Evolutionary conservation across 1,284 basidiomycete species (phyloP).

Genomic region (Pyrrhoderma lamaoense): DNA sequence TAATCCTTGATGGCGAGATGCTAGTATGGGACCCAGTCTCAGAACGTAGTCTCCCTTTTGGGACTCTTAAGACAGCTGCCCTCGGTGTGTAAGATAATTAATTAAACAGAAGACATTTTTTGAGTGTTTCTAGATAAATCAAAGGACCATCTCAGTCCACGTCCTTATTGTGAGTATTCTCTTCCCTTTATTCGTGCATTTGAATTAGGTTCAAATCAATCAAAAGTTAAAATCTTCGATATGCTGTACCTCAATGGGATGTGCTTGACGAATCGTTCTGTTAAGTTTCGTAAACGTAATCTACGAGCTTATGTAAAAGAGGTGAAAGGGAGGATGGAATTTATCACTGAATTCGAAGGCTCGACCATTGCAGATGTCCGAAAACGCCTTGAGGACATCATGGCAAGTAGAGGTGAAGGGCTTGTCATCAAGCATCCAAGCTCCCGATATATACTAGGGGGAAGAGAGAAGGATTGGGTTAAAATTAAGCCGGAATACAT

Average conservation of each 20-base stretch:
- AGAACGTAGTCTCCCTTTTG: conserved; percentile 83
- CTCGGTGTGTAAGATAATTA: conserved; percentile 41
- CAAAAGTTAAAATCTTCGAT: conserved; percentile 88
- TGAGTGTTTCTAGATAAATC: conserved; percentile 47
- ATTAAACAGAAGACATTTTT: background rate
- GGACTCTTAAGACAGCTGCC: conserved; percentile 85
- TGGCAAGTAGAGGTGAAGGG: conserved; percentile 82
- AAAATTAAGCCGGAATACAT: conserved; percentile 95
- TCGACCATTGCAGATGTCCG: conserved; percentile 76
- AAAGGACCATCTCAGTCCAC: conserved; percentile 62
- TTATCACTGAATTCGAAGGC: conserved; percentile 63
- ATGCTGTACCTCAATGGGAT: conserved; percentile 78
- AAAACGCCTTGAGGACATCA: conserved; percentile 68
- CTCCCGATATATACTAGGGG: conserved; percentile 76
- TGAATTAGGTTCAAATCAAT: background rate
- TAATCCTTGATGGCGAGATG: conserved; percentile 95
- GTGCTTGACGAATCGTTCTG: conserved; percentile 56
- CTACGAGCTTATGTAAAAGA: conserved; percentile 53
- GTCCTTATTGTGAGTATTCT: conserved; percentile 79
- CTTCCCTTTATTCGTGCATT: too few relatives aligned
- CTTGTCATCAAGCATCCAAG: conserved; percentile 83
- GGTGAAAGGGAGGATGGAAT: conserved; percentile 74
- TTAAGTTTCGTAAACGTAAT: conserved; percentile 64
- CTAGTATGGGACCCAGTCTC: conserved; percentile 90
- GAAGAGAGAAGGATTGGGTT: conserved; percentile 84